Evolutionary conservation across 2,329 filamentous ascomycete genomes (phyloP), one percentile per base, ranked within the genome.

Genomic region (Endoconidiophora polonica): DNA sequence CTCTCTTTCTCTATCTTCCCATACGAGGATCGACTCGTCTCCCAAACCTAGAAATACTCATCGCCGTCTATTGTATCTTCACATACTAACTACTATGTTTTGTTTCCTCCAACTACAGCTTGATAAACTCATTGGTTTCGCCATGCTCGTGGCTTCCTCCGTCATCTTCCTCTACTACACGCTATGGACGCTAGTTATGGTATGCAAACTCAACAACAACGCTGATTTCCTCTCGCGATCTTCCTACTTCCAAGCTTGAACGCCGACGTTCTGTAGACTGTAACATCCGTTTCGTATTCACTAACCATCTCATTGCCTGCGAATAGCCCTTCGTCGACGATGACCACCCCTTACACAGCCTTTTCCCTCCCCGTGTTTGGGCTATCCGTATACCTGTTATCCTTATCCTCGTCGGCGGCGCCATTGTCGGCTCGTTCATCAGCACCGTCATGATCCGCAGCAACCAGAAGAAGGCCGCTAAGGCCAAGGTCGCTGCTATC

Each of bases 351-450:
- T 81, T 96, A 53, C 91, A 98, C 64, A 83, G 83, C 64, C 75
- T 96, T 70, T 98, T 98, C 71, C 91, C 86, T 55, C 90, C 90
- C 44, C 88, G 91, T 65, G 88, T 94, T 64, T 98, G 91, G 91
- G 91, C 91, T 54, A 94, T 98, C 64, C 88, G 91, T 65, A 91
- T 98, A 61, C 91, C 91, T 58, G 90, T 98, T 59, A 94, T 98
- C 64, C 80, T 98, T 58, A 82, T 95, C 56, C 79, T 98, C 44
- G 74, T 98, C 57, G 88, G 83, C 56, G 88, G 82, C 54, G 87
- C 91, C 53, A 87, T 98, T 54, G 90, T 98, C 54, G 91, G 91
- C 56, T 93, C 86, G 54, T 98, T 98, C 73, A 74, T 98, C 58
- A 83, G 84, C 60, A 81, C 94, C 62, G 90, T 98, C 62, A 98